A percentile compares a stretch with the other conserved stretches of the same genome.
phyloP scores from a whole-genome alignment of 2,329 filamentous ascomycete species.

The Fusarium austroafricanum region DNA sequence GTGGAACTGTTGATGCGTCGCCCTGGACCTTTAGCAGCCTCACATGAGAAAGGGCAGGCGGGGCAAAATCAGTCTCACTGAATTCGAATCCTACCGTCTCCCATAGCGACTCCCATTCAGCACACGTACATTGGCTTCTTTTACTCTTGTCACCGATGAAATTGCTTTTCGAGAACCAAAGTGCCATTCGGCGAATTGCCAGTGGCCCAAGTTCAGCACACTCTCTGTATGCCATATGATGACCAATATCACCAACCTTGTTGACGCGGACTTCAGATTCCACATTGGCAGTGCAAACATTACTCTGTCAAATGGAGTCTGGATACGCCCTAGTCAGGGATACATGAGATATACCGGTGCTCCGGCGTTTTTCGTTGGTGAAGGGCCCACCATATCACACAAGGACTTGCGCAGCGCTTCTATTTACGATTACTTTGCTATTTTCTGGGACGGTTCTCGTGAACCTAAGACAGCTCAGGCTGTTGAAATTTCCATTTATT shows the following conservation, averaged over 20 bases:
- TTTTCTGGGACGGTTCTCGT: background rate
- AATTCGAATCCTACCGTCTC: no score
- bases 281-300: background rate
- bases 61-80: no score
- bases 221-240: background rate
- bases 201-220: slow-evolving; percentile 4
- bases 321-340: background rate
- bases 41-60: no score
- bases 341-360: background rate
- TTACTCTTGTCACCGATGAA: background rate
- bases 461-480: background rate
- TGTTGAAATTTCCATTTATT: background rate
- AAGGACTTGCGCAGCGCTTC: background rate
- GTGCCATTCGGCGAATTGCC: background rate
- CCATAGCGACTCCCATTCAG: no score
- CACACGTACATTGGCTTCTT: no score
- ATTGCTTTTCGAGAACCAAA: background rate
- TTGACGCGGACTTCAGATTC: slow-evolving; percentile 4
- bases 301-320: slow-evolving; percentile 1
- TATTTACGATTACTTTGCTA: slow-evolving; percentile 1
- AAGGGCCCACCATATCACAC: background rate
- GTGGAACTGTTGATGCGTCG: no score
- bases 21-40: no score
- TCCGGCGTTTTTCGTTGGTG: background rate
- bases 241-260: background rate